Base-by-base conservation (phyloP, 2,329 filamentous ascomycete genomes). In the Trichoderma pleuroti region DNA sequence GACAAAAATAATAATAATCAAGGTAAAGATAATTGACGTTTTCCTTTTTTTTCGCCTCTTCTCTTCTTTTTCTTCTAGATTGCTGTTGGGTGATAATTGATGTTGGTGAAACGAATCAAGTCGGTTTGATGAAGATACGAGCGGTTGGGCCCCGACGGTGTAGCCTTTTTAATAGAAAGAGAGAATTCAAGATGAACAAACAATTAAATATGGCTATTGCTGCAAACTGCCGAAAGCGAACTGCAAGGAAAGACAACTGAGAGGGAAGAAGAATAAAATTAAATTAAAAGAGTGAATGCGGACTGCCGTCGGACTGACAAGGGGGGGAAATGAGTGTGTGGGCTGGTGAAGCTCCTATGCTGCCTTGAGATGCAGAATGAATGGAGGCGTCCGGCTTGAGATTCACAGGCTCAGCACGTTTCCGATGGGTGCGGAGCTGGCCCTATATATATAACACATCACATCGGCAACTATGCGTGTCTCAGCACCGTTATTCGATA, bases 191-290 rank as follows among this genome's bases (percentile, higher is more conserved):
- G 30, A 42, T 42, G 59, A 24, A 63, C 46, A 63, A 63, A 70
- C 60, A 63, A 69, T 42, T 30, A 52, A 70, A 30, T 18, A 32
- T 46, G 26, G 60, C 26, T 54, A 54, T 56, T 42, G 59, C 46
- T 70, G 67, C 67, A 63, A 12, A 70, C 46, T 70, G 59, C 67
- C 67, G 67, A 63, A 68, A 68, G 34, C 65, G 28, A 67, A 66
- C 28, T 30, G 59, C 46, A 52, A 63, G 30, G 21, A 26, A 36
- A 66, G 46, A 70, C 52, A 67, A 67, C 18, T 12, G 42, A 10
- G 4, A 21, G 7, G 18, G 14, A 21, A 62, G 36, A 52, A 52
- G 30, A 32, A 52, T n/a, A 34, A 39, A 54, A 36, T 21, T 18
- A 54, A 59, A 42, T 42, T 42, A 42, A 67, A 67, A 49, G 67